These are phyloP conservation scores for Prunus mira DNA, from an alignment of 306 rosid genomes.

Conservation along the genomic window DNA sequence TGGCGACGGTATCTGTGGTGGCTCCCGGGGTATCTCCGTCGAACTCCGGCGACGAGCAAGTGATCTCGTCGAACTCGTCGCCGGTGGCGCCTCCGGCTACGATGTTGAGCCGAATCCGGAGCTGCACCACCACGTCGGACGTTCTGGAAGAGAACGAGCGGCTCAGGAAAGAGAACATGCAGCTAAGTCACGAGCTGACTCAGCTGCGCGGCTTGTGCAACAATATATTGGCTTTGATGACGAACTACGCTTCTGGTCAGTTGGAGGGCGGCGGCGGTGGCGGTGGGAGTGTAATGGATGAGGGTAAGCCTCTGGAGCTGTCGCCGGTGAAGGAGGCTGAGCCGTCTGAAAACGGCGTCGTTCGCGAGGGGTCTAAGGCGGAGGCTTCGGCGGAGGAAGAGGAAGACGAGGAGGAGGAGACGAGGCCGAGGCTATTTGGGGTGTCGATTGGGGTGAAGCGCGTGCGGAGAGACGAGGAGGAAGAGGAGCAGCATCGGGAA, in stretches of 20 bases:
- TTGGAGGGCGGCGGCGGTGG: constrained; percentile 27
- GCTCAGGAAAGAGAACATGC: constrained; percentile 75
- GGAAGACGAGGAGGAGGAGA: constrained; percentile 13
- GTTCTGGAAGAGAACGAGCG: constrained; percentile 78
- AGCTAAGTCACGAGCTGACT: constrained; percentile 70
- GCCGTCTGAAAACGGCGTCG: constrained; percentile 15
- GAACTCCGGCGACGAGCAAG: constrained; percentile 89
- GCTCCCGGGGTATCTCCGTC: constrained; percentile 62
- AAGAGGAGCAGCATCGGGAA: constrained; percentile 32
- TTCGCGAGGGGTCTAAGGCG: not conserved
- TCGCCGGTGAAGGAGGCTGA: constrained; percentile 26
- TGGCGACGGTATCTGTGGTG: constrained; percentile 4
- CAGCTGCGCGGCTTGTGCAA: constrained; percentile 72
- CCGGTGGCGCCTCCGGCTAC: constrained; percentile 36
- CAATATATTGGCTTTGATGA: constrained; percentile 67
- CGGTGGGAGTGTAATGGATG: constrained; percentile 3
- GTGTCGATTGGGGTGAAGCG: constrained; percentile 81
- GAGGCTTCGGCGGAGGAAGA: not conserved
- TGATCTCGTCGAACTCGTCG: constrained; percentile 80
- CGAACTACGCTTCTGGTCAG: constrained; percentile 64
- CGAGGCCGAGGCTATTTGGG: constrained; percentile 68
- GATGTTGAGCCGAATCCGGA: constrained; percentile 38
- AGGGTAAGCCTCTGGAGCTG: constrained; percentile 48
- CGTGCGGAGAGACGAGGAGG: constrained; percentile 46
- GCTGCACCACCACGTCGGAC: constrained; percentile 69